Base-by-base conservation (phyloP, 176 grass and related monocot species). In the Melocanna baccifera region DNA sequence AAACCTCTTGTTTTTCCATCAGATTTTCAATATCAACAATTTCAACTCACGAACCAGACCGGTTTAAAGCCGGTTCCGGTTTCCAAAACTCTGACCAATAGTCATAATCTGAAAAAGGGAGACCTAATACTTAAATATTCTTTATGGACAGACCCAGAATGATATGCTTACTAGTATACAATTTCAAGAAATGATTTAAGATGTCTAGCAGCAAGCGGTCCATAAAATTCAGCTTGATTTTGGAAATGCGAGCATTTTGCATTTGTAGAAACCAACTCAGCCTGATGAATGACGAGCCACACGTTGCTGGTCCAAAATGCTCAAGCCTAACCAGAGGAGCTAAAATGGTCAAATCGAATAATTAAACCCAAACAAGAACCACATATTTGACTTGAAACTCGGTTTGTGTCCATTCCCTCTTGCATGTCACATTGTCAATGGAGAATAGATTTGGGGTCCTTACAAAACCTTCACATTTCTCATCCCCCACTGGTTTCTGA, bases 401-500 rank as follows among this genome's bases (percentile, higher is more conserved):
- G 2, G 30, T 22, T 11, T 40, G 22, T 41, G 16, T 20, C 56
- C 42, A 14, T 71, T 37, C 41, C 46, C 45, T 84, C 61, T 81
- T 86, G 57, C n/a, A 53, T 32, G 69, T 29, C 48, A 51, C 15
- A 51, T 16, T 51, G 48, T 51, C 46, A 75, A 36, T n/a, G 36
- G 47, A 81, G 69, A 55, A 75, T 64, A 30, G 20, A 75, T 81
- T 67, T 66, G 23, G 25, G 18, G 57, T 12, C 68, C 58, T 43
- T 26, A 53, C 19, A 67, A 56, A 87, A 36, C 85, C 61, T 75
- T 74, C 61, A 81, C 26, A 26, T 81, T 63, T 73, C 78, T 48
- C 71, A 69, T 48, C 23, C 50, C 16, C 36, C 1, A 14, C n/a
- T 40, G 64, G 55, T 64, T 63, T 84, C 82, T 66, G 43, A 67